Evolutionary conservation across 176 grass and related monocot genomes (phyloP).

Genomic region (Oryza punctata): DNA sequence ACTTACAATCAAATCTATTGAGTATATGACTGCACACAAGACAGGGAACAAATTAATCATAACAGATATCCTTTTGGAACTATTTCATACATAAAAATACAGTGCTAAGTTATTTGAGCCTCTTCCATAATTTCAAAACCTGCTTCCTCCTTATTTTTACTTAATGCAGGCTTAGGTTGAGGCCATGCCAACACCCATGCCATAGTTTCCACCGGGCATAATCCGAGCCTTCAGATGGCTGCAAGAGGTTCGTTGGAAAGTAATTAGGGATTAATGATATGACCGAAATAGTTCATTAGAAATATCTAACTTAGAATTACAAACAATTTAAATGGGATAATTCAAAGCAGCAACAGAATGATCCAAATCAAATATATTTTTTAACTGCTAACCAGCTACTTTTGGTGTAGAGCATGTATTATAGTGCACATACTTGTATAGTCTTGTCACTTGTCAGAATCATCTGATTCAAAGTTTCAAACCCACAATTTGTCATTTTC

Average conservation of each 20-base stretch:
- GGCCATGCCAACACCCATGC: conserved; percentile 17
- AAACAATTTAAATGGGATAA: background rate
- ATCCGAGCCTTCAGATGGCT: conserved; percentile 41
- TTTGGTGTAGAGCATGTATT: background rate
- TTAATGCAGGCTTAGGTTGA: background rate
- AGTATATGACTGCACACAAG: background rate
- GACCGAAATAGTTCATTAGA: background rate
- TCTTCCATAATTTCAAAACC: background rate
- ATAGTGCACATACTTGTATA: background rate
- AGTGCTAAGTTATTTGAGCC: background rate
- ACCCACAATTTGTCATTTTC: background rate
- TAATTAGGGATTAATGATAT: background rate
- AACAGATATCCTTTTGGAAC: conserved; percentile 9
- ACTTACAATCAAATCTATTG: background rate
- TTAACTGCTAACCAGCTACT: background rate
- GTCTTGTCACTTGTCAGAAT: background rate
- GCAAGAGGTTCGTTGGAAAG: conserved; percentile 18
- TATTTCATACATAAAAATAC: background rate
- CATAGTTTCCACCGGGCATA: conserved; percentile 16
- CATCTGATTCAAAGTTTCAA: background rate
- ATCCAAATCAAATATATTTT: background rate
- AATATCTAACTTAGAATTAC: background rate
- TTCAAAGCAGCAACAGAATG: background rate
- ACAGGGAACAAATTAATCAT: conserved; percentile 1
- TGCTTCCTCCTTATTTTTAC: background rate